These are phyloP conservation scores for Sporothrix pseudoabietina DNA, from an alignment of 2,329 filamentous ascomycete genomes.

Conservation along the genomic window DNA sequence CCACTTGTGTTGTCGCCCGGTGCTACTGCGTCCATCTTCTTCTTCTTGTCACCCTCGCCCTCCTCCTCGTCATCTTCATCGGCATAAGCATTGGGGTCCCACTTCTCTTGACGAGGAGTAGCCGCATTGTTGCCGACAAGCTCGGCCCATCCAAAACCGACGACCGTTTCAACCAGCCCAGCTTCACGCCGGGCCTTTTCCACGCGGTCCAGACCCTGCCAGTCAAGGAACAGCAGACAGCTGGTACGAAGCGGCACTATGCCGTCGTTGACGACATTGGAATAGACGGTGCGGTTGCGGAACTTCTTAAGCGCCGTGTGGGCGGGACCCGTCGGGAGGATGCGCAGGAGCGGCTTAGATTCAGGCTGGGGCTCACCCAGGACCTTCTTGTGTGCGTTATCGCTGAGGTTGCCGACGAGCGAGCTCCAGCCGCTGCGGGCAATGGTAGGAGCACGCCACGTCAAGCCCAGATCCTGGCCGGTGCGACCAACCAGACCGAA, in stretches of 20 bases:
- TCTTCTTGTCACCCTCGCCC: slow-evolving; percentile 31
- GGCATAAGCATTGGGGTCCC: slow-evolving; percentile 41
- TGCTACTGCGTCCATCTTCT: background rate
- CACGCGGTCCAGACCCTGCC: slow-evolving; percentile 89
- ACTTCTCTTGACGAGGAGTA: slow-evolving; percentile 49
- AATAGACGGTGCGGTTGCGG: slow-evolving; percentile 87
- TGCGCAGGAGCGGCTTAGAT: slow-evolving; percentile 84
- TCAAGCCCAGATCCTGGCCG: slow-evolving; percentile 90
- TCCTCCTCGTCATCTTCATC: background rate
- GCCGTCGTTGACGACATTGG: slow-evolving; percentile 96
- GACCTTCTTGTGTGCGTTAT: slow-evolving; percentile 63
- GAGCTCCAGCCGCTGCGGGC: slow-evolving; percentile 86
- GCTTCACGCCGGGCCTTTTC: slow-evolving; percentile 93
- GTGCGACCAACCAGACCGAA: slow-evolving; percentile 96
- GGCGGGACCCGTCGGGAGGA: slow-evolving; percentile 87
- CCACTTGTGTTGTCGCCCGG: slow-evolving; percentile 20
- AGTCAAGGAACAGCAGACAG: slow-evolving; percentile 94
- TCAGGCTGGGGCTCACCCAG: slow-evolving; percentile 67
- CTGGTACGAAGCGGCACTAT: slow-evolving; percentile 95
- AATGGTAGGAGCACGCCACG: slow-evolving; percentile 87
- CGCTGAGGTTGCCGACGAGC: slow-evolving; percentile 78
- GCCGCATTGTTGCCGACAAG: slow-evolving; percentile 71
- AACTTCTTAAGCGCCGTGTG: slow-evolving; percentile 86
- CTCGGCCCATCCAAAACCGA: slow-evolving; percentile 93
- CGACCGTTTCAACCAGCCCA: slow-evolving; percentile 87